Conservation (phyloP, 495 filamentous ascomycete species). For the Penicillium longicatenatum region DNA sequence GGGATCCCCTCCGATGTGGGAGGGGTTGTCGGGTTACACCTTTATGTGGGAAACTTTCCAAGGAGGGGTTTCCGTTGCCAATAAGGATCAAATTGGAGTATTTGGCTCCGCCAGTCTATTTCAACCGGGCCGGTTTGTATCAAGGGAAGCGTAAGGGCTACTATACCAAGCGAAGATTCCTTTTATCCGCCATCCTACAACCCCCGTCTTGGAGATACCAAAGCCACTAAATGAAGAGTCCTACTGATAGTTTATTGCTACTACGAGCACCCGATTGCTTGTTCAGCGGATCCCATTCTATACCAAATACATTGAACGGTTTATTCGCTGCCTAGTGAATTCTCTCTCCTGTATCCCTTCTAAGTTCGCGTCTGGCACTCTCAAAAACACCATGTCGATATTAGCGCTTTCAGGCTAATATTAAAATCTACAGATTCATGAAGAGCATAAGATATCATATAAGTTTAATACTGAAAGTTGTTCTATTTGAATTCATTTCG, state of each 20-base stretch:
- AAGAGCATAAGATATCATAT: not conserved
- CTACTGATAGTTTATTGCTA: not conserved
- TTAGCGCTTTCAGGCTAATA: too few species aligned
- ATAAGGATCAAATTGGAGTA: not conserved
- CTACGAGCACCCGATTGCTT: too few species aligned
- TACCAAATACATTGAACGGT: too few species aligned
- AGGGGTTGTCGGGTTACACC: slow-evolving; percentile 13
- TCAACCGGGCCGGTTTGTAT: not conserved
- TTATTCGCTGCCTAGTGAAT: too few species aligned
- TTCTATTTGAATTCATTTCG: not conserved
- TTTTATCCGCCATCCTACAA: not conserved
- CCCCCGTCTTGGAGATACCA: not conserved
- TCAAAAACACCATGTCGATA: too few species aligned
- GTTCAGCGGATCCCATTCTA: too few species aligned
- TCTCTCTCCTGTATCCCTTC: too few species aligned
- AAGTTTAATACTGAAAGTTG: not conserved
- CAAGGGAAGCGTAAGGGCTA: not conserved
- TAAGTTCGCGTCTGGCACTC: too few species aligned
- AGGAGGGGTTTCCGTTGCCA: slow-evolving; percentile 10
- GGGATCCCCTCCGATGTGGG: slow-evolving; percentile 20
- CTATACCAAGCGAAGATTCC: not conserved
- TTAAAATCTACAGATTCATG: not conserved
- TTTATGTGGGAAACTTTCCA: not conserved
- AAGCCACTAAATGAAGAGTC: too few species aligned
- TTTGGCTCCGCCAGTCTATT: not conserved